These are phyloP conservation scores for Rhizopus arrhizus DNA, from an alignment of 371 early-diverging fungal species.

Conservation along the genomic window DNA sequence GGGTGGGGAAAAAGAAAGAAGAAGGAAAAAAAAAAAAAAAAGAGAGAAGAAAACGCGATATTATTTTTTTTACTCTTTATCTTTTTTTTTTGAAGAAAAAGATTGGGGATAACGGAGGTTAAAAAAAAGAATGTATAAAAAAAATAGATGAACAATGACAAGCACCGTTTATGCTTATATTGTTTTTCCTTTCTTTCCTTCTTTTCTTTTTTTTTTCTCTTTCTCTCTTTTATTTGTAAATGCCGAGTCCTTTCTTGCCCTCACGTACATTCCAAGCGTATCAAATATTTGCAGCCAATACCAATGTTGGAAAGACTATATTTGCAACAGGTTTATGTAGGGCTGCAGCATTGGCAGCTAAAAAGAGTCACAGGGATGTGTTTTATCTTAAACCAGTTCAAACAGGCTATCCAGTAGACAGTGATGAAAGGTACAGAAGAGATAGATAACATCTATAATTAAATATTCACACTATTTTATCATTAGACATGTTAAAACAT, in stretches of 20 bases:
- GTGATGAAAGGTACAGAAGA: conserved; percentile 66
- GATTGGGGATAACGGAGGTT: conserved; percentile 14
- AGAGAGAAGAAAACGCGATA: not conserved
- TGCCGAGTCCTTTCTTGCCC: conserved; percentile 52
- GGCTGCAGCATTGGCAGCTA: conserved; percentile 55
- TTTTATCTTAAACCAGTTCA: conserved; percentile 83
- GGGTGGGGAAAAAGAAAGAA: conserved; percentile 9
- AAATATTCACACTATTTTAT: not conserved
- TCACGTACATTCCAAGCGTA: conserved; percentile 67
- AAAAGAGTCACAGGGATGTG: conserved; percentile 50
- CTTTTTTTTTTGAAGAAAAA: conserved; percentile 8
- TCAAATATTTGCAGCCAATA: conserved; percentile 81
- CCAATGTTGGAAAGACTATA: conserved; percentile 85
- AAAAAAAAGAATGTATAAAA: not conserved
- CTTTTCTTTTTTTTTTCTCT: conserved; percentile 9
- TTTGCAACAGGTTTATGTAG: conserved; percentile 69
- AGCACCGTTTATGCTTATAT: not conserved
- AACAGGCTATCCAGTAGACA: conserved; percentile 81
- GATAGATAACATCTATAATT: not conserved
- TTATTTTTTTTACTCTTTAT: not conserved
- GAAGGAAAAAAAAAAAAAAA: conserved; percentile 19
- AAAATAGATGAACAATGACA: not conserved
- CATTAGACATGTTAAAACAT: conserved; percentile 63
- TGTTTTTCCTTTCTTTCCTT: conserved; percentile 1
- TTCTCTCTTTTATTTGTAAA: conserved; percentile 20